phyloP scores from a whole-genome alignment of 2,329 filamentous ascomycete genomes.

The Aureobasidium sp. region DNA sequence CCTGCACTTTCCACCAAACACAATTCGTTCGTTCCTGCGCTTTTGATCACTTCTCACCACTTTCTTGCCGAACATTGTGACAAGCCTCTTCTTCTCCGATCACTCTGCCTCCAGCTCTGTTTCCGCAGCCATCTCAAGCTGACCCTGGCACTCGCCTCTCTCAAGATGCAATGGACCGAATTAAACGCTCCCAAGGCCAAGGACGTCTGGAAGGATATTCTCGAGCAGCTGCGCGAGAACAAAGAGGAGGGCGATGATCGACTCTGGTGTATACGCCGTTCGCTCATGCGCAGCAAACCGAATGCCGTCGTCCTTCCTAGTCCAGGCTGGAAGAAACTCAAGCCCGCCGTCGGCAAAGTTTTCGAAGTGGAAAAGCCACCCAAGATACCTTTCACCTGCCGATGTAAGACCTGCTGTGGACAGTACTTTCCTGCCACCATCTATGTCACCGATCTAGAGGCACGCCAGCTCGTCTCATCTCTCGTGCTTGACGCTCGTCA shows the following conservation, averaged over 20 bases:
- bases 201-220: background rate
- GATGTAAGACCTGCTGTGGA: background rate
- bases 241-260: background rate
- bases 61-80: too few species aligned
- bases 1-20: background rate
- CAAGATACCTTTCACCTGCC: background rate
- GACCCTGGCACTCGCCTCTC: too few species aligned
- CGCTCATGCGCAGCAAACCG: background rate
- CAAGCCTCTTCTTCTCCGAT: background rate
- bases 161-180: background rate
- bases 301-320: background rate
- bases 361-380: background rate
- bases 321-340: background rate
- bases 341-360: background rate
- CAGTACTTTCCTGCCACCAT: slow-evolving; percentile 2
- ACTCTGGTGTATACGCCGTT: background rate
- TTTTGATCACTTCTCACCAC: background rate
- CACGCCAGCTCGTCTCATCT: background rate
- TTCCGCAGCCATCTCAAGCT: too few species aligned
- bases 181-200: background rate
- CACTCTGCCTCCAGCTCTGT: background rate
- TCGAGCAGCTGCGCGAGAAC: background rate
- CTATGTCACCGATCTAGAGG: background rate
- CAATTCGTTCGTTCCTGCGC: background rate
- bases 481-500: background rate